A percentile compares a stretch with the other conserved stretches of the same genome.
phyloP scores from a whole-genome alignment of 2,329 filamentous ascomycete species.

The Trichoderma koningii region DNA sequence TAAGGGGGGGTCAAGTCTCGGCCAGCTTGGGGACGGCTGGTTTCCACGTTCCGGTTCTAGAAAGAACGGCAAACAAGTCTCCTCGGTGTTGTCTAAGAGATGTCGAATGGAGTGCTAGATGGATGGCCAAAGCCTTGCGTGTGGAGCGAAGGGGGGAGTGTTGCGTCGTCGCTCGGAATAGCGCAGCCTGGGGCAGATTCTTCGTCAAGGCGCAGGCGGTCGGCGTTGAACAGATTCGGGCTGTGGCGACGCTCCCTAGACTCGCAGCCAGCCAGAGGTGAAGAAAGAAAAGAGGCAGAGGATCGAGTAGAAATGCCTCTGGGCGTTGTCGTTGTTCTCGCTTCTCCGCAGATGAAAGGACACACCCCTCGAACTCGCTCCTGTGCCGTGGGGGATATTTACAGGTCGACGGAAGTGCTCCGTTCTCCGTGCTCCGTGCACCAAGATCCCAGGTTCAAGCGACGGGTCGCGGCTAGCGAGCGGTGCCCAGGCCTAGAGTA shows the following conservation, averaged over 20 bases:
- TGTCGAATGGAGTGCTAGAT: not conserved
- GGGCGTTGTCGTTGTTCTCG: not conserved
- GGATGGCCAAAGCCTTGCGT: not conserved
- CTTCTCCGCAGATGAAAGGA: conserved; percentile 25
- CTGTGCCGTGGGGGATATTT: conserved; percentile 19
- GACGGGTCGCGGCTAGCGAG: conserved; percentile 13
- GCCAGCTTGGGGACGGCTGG: conserved; percentile 30
- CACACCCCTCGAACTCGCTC: conserved; percentile 16
- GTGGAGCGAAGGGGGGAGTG: not conserved
- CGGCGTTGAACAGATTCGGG: not conserved
- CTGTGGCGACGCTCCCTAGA: conserved; percentile 4
- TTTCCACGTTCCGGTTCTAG: conserved; percentile 27
- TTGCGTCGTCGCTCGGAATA: conserved; percentile 11
- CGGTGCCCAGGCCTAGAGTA: conserved; percentile 12
- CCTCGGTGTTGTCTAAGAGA: not conserved
- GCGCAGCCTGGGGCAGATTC: conserved; percentile 13
- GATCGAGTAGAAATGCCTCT: conserved; percentile 24
- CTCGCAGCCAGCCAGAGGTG: not conserved
- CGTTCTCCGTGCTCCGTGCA: not conserved
- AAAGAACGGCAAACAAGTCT: conserved; percentile 3
- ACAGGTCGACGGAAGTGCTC: not conserved
- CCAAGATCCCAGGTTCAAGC: not conserved
- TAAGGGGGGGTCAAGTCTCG: conserved; percentile 23
- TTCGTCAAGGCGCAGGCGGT: conserved; percentile 20
- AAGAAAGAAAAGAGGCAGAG: not conserved